phyloP scores from a whole-genome alignment of 1,139 yeast genomes.

The Kazachstania sp. region DNA sequence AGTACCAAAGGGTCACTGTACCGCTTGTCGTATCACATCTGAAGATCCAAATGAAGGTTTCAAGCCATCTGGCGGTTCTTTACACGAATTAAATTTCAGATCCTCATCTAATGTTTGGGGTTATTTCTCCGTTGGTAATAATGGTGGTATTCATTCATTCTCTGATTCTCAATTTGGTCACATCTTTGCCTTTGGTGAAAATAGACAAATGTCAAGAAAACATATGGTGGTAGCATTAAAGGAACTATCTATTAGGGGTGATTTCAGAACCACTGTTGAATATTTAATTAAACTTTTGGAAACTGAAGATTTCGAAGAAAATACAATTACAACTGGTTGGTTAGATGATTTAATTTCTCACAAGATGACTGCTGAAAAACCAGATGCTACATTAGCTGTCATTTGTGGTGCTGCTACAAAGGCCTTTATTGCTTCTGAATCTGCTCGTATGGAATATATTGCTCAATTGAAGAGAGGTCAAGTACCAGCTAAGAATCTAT shows the following conservation, averaged over 20 bases:
- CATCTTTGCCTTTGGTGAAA: slow-evolving; percentile 97
- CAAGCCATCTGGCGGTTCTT: slow-evolving; percentile 95
- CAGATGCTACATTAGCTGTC: slow-evolving; percentile 83
- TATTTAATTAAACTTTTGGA: slow-evolving; percentile 89
- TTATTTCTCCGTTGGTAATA: slow-evolving; percentile 92
- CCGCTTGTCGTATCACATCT: slow-evolving; percentile 97
- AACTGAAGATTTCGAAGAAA: slow-evolving; percentile 93
- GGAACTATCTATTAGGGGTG: slow-evolving; percentile 95
- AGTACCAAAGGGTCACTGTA: slow-evolving; percentile 93
- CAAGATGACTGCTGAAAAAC: slow-evolving; percentile 93
- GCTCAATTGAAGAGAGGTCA: slow-evolving; percentile 86
- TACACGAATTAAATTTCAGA: slow-evolving; percentile 92
- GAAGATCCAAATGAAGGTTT: slow-evolving; percentile 99
- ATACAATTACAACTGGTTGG: slow-evolving; percentile 98
- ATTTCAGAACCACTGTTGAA: slow-evolving; percentile 95
- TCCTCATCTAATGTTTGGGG: slow-evolving; percentile 99
- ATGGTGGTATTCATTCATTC: slow-evolving; percentile 94
- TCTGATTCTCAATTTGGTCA: slow-evolving; percentile 98
- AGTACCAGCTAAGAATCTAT: slow-evolving; percentile 71
- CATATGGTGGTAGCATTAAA: slow-evolving; percentile 98
- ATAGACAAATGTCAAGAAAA: slow-evolving; percentile 93
- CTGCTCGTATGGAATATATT: slow-evolving; percentile 59
- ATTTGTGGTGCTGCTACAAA: slow-evolving; percentile 96
- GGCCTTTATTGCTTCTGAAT: slow-evolving; percentile 76
- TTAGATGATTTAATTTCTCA: slow-evolving; percentile 89